Evolutionary conservation across 2,329 filamentous ascomycete species (phyloP).

Genomic region (Xylaria sp.): DNA sequence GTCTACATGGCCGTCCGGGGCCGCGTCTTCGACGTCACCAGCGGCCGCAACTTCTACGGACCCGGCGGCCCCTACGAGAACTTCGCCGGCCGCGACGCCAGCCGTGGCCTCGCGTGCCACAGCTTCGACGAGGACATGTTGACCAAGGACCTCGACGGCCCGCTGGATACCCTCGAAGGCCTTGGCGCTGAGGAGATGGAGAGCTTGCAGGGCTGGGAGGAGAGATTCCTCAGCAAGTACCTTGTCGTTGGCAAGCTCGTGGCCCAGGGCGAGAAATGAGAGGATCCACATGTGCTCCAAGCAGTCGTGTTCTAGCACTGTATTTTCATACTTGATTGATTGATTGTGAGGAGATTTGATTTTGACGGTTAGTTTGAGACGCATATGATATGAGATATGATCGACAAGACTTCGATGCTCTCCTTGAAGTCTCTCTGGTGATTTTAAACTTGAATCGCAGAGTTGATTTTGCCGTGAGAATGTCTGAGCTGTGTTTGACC

Average conservation of each 20-base stretch:
- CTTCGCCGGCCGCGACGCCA: conserved; percentile 93
- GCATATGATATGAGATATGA: conserved; percentile 2
- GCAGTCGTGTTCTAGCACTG: neutral
- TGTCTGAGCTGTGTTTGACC: too few relatives aligned
- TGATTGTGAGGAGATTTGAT: neutral
- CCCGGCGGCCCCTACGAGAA: conserved; percentile 95
- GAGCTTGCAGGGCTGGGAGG: conserved; percentile 89
- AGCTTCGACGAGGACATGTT: conserved; percentile 97
- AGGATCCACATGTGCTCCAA: neutral
- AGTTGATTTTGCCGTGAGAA: neutral
- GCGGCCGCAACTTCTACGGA: conserved; percentile 93
- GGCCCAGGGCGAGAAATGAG: conserved; percentile 48
- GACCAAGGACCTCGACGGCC: conserved; percentile 87
- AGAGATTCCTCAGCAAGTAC: conserved; percentile 93
- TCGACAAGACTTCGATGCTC: neutral
- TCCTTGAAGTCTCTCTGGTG: neutral
- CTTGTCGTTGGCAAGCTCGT: conserved; percentile 91
- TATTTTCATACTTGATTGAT: neutral
- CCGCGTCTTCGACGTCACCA: conserved; percentile 87
- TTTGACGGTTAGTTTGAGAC: neutral
- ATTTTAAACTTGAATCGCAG: neutral
- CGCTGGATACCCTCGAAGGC: conserved; percentile 79
- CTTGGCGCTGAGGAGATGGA: conserved; percentile 81
- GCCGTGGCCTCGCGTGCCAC: conserved; percentile 84
- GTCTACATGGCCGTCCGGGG: conserved; percentile 94